Evolutionary conservation across 352 stramenopile species (phyloP), one percentile per base, ranked within the genome.

Genomic region (Blastocystis sp.): DNA sequence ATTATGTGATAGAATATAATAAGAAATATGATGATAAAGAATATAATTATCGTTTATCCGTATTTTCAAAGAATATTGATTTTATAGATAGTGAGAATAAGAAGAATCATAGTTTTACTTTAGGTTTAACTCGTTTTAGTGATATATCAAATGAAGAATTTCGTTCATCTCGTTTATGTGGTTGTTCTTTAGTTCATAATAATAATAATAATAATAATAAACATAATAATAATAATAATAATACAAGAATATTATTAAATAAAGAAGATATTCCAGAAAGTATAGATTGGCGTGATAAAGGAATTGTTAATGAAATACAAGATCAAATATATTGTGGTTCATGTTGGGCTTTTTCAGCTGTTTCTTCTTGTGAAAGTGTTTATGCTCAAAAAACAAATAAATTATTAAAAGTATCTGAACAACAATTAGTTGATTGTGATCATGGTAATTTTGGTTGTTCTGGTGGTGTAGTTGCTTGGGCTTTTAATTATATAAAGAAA

Each of bases 341-440:
- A 37, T 97, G 91, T 76, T 98, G 90, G 88, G 84, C 87, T 10
- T 98, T 98, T 75, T 94, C 86, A 13, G 84, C 91, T 2, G 95
- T 88, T 4, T 91, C 90, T 21, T 79, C 86, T 0, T 83, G 97
- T 36, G 91, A 99, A 74, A 89, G 88, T n/a, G 85, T 83, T 11
- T 75, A 88, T 46, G 95, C 84, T 49, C 76, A 95, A 18, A 72
- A 88, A 13, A 92, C 70, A 35, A 80, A 80, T 30, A 79, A 84
- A 58, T 77, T 96, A 0, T 55, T 80, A 2, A 80, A 71, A 37
- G 72, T 98, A 19, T 95, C 83, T 32, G 91, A 96, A 72, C 91
- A 99, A 72, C 78, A 96, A 62, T 80, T 98, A 18, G 79, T 98
- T 35, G 84, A 94, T 74, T 98, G 90, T 65, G 86, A 95, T 68